phyloP scores from a whole-genome alignment of 1,284 basidiomycete species.

The Sparassis latifolia region DNA sequence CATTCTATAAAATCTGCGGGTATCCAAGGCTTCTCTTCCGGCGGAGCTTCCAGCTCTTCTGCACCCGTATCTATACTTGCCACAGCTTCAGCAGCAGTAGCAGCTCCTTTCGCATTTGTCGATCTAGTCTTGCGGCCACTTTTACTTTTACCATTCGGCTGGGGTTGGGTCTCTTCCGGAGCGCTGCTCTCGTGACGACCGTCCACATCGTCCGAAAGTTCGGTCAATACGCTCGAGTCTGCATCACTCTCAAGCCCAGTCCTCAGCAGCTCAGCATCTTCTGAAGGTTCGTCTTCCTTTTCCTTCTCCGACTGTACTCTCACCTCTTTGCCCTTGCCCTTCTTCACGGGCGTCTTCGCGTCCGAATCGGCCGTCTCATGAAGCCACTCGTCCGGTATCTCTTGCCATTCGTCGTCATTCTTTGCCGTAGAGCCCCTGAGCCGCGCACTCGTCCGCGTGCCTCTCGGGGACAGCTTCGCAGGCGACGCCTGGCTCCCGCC shows the following conservation, averaged over 20 bases:
- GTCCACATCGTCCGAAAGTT: constrained; percentile 37
- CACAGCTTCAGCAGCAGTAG: neutral
- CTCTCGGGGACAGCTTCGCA: constrained; percentile 25
- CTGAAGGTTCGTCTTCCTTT: constrained; percentile 4
- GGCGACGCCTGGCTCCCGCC: neutral
- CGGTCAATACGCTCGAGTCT: constrained; percentile 64
- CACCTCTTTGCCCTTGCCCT: constrained; percentile 10
- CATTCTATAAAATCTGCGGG: constrained; percentile 68
- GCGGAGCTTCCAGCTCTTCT: constrained; percentile 1
- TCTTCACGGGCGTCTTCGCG: constrained; percentile 7
- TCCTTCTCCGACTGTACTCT: constrained; percentile 1
- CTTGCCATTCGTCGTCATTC: constrained; percentile 62
- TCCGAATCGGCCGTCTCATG: constrained; percentile 18
- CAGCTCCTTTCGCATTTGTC: neutral
- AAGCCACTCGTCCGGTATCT: constrained; percentile 73
- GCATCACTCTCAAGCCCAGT: constrained; percentile 52
- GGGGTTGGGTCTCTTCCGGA: constrained; percentile 1
- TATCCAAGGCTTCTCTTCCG: constrained; percentile 12
- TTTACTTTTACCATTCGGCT: constrained; percentile 1
- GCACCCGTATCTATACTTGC: too few relatives aligned
- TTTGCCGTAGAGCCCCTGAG: constrained; percentile 39
- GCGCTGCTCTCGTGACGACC: constrained; percentile 7
- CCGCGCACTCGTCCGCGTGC: constrained; percentile 62
- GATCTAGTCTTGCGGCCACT: constrained; percentile 4
- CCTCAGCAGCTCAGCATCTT: constrained; percentile 22